Percentiles rank a stretch among this genome's conserved stretches.
Evolutionary conservation across 257 asterid genomes (phyloP).

Genomic region (Rehmannia glutinosa): DNA sequence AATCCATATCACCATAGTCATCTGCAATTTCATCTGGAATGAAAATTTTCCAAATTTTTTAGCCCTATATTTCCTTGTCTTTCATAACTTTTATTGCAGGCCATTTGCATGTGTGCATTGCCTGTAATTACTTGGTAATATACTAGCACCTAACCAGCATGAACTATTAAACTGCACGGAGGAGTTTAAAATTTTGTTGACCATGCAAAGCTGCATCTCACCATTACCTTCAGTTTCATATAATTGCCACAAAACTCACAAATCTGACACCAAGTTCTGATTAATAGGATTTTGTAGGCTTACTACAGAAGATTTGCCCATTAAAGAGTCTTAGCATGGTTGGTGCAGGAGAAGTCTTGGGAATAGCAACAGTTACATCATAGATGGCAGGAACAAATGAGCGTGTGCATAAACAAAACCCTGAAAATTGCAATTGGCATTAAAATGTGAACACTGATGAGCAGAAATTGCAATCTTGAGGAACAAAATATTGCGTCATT

Average conservation of each 20-base stretch:
- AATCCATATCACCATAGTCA: too few species aligned
- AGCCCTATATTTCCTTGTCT: not conserved
- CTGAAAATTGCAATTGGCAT: conserved; percentile 50
- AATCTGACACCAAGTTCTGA: too few species aligned
- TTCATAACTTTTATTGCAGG: not conserved
- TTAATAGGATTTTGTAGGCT: conserved; percentile 25
- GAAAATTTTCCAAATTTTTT: not conserved
- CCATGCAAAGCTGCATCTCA: too few species aligned
- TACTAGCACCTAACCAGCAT: not conserved
- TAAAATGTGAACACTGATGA: conserved; percentile 37
- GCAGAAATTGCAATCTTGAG: not conserved
- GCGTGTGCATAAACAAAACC: conserved; percentile 90
- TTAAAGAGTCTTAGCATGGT: conserved; percentile 81
- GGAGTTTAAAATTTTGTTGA: not conserved
- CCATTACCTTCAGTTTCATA: not conserved
- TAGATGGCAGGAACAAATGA: conserved; percentile 91
- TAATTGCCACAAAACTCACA: not conserved
- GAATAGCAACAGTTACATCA: conserved; percentile 79
- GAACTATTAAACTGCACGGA: not conserved
- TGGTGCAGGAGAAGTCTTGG: conserved; percentile 68
- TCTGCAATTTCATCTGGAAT: not conserved
- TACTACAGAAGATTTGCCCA: conserved; percentile 92
- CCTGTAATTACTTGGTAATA: not conserved
- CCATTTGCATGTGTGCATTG: not conserved
- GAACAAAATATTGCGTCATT: not conserved